phyloP scores from a whole-genome alignment of 257 asterid species.

The Solanum microdontum region DNA sequence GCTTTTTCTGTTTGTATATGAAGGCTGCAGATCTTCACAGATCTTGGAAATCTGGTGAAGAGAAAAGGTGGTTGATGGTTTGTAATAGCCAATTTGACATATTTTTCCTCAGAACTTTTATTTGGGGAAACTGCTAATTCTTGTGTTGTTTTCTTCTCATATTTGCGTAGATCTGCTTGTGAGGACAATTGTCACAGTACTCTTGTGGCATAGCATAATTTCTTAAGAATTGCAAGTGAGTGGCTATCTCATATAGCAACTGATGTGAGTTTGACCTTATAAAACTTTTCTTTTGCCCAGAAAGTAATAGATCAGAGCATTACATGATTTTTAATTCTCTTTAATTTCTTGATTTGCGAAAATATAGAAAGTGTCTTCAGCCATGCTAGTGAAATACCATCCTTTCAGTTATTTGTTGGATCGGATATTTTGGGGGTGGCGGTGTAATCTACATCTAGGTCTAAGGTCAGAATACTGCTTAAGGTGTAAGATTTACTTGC shows the following conservation, averaged over 20 bases:
- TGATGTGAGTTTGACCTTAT: slow-evolving; percentile 41
- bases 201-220: slow-evolving; percentile 44
- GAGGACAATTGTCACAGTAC: slow-evolving; percentile 27
- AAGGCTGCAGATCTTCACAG: slow-evolving; percentile 47
- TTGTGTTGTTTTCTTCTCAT: slow-evolving; percentile 10
- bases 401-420: neutral
- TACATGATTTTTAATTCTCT: neutral
- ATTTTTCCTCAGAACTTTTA: neutral
- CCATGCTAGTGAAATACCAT: neutral
- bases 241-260: slow-evolving; percentile 82
- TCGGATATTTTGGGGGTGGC: neutral
- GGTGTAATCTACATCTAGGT: neutral
- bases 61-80: slow-evolving; percentile 30
- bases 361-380: neutral
- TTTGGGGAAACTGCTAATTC: neutral
- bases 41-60: slow-evolving; percentile 37
- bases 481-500: neutral
- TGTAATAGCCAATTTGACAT: neutral
- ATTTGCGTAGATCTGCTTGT: slow-evolving; percentile 17
- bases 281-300: neutral
- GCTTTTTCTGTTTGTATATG: slow-evolving; percentile 53
- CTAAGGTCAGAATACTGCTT: neutral
- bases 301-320: neutral
- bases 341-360: no score
- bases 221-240: slow-evolving; percentile 53